Conservation (phyloP, 768 basidiomycete species). For the Fomitopsis pulvina region DNA sequence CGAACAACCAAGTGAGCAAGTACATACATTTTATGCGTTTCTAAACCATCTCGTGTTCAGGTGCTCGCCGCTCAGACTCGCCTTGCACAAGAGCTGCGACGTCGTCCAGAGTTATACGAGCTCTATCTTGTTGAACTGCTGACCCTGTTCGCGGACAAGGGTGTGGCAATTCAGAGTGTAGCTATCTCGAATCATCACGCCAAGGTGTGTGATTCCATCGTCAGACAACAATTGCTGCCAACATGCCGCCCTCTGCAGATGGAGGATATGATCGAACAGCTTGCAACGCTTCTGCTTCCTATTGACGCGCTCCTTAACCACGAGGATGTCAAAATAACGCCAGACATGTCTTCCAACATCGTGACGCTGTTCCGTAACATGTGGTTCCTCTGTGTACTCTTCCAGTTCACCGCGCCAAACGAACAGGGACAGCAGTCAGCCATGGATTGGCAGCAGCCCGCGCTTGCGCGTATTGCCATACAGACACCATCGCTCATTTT, state of each 20-base stretch:
- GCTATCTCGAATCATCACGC: conserved; percentile 58
- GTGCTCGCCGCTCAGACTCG: conserved; percentile 88
- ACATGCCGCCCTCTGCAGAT: conserved; percentile 36
- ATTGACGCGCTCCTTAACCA: conserved; percentile 84
- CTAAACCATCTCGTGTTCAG: conserved; percentile 29
- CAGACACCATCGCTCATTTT: conserved; percentile 84
- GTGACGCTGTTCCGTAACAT: conserved; percentile 82
- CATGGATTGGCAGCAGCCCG: conserved; percentile 75
- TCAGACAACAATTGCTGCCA: background rate
- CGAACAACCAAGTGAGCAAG: conserved; percentile 75
- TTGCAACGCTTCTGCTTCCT: conserved; percentile 83
- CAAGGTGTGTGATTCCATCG: conserved; percentile 40
- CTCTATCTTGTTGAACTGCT: conserved; percentile 81
- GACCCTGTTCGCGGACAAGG: conserved; percentile 84
- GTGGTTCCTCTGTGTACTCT: conserved; percentile 91
- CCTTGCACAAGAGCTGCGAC: conserved; percentile 71
- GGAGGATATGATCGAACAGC: conserved; percentile 80
- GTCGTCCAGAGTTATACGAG: conserved; percentile 71
- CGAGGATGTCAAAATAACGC: conserved; percentile 54
- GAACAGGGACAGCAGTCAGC: conserved; percentile 51
- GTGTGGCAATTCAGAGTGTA: conserved; percentile 81
- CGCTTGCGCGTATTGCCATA: conserved; percentile 70
- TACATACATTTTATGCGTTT: background rate
- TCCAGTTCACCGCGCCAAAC: conserved; percentile 59
- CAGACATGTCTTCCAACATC: conserved; percentile 48